Conservation (phyloP, 805 yeast genomes). For the Spathaspora sp. region DNA sequence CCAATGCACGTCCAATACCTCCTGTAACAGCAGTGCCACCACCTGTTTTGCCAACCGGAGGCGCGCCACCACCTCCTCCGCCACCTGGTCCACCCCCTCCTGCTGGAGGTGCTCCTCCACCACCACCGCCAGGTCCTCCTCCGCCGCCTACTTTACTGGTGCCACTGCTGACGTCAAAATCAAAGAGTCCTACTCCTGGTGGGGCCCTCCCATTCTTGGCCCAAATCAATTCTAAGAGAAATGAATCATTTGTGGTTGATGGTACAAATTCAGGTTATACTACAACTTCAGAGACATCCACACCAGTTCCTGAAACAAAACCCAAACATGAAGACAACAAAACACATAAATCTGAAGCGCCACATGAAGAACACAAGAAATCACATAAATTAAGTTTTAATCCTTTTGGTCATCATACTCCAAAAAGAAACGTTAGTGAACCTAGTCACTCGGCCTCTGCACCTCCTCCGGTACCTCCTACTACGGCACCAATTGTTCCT, state of each 20-base stretch:
- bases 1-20: conserved; percentile 9
- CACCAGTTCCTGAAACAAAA: conserved; percentile 11
- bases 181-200: conserved; percentile 14
- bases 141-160: conserved; percentile 8
- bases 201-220: conserved; percentile 57
- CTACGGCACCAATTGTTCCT: background rate
- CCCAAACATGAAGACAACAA: background rate
- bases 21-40: conserved; percentile 11
- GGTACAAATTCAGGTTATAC: conserved; percentile 8
- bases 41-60: conserved; percentile 1
- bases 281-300: conserved; percentile 10
- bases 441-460: conserved; percentile 4
- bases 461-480: too few relatives aligned
- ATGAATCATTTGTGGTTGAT: conserved; percentile 48
- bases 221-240: conserved; percentile 53
- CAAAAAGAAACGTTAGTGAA: background rate
- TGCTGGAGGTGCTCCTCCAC: conserved; percentile 5
- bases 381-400: background rate
- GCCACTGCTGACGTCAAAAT: conserved; percentile 4
- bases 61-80: conserved; percentile 9
- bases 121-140: conserved; percentile 11
- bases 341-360: conserved; percentile 5
- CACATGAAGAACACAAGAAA: conserved; percentile 9
- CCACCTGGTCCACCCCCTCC: conserved; percentile 7
- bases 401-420: conserved; percentile 9